Conservation (phyloP, 345 rosid species). For the Combretum micranthum region DNA sequence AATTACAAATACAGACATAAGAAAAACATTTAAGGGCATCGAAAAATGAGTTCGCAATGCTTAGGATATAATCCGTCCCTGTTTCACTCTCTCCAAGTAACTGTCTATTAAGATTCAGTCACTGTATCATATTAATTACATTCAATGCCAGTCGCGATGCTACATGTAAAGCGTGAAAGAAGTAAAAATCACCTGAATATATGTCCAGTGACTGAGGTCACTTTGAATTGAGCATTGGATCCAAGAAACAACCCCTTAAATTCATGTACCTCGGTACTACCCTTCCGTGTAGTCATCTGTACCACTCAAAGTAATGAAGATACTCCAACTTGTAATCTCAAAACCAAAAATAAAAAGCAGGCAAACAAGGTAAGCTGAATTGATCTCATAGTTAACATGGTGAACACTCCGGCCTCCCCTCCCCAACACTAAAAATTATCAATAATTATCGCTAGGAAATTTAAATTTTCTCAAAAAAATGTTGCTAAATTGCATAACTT, state of each 20-base stretch:
- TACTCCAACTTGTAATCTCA: neutral
- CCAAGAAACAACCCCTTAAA: conserved; percentile 69
- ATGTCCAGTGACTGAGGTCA: conserved; percentile 90
- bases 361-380: no score
- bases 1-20: neutral
- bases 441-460: no score
- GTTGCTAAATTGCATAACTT: no score
- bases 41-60: no score
- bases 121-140: neutral
- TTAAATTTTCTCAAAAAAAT: no score
- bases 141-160: neutral
- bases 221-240: conserved; percentile 45
- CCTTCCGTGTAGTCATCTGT: conserved; percentile 78
- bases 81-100: no score
- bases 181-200: conserved; percentile 69
- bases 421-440: no score
- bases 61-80: no score
- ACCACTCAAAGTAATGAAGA: conserved; percentile 3
- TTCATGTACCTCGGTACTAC: conserved; percentile 84
- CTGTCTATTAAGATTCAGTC: no score
- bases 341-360: neutral
- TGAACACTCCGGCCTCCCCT: accelerated
- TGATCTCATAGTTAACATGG: neutral
- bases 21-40: neutral
- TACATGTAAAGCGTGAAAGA: neutral